Base-by-base conservation (phyloP, 1,139 yeast genomes). In the Sugiyamaella paludigena region DNA sequence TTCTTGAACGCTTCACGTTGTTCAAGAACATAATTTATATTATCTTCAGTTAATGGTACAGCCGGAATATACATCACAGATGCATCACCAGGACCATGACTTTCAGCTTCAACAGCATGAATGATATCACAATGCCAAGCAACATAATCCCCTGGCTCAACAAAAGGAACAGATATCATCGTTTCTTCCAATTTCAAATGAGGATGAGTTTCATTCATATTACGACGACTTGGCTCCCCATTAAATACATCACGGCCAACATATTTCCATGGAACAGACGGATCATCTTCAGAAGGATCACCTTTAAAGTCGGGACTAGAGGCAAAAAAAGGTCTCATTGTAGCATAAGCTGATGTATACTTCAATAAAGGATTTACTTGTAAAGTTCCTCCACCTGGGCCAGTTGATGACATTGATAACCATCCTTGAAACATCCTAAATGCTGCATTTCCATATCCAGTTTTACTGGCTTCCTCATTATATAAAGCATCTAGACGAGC, bases 401-500 rank as follows among this genome's bases (percentile, higher is more conserved):
- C 70, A 19, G 65, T 65, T 24, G 62, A 63, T 11, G 73, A 65
- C 53, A 75, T 61, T 0, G 78, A 71, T 42, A 75, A 55, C 79
- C 79, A 76, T 7, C 79, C 80, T 61, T 77, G 80, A 48, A 75
- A 71, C 28, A 76, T 67, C 49, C 79, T 62, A 58, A 74, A 75
- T 2, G 67, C 65, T 11, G 52, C 43, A 36, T 49, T 49, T 15
- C 52, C 52, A 15, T 32, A 13, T 26, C 50, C 53, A 5, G 36
- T 27, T 40, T 47, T 41, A 16, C 47, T 41, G 27, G 48, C 48
- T 7, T 47, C 40, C 39, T 50, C 50, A 30, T 47, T 50, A 32
- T 47, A 43, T 12, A 50, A 29, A 1, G 78, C 76, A 43, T 64
- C 56, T 11, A 69, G 61, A 40, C 79, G 63, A 39, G 67, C 67